Conservation (phyloP, 306 rosid genomes). For the Corylus americana region DNA sequence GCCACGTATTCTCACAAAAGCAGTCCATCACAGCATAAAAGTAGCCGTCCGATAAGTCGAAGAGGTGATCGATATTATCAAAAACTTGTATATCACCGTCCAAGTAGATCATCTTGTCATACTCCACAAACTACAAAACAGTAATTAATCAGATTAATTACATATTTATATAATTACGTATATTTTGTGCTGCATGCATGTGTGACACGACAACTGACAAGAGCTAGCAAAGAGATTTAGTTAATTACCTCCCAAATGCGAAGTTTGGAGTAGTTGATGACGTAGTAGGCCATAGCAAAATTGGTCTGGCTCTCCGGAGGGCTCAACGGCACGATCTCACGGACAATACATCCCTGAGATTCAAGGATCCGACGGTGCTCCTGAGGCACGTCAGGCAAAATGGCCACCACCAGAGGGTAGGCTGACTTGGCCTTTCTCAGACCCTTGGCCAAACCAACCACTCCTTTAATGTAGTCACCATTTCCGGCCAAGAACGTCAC, state of each 20-base stretch:
- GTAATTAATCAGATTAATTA: not conserved
- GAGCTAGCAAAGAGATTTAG: not conserved
- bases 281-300: constrained; percentile 58
- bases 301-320: constrained; percentile 42
- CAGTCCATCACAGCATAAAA: constrained; percentile 72
- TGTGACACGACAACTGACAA: not conserved
- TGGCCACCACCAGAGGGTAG: constrained; percentile 52
- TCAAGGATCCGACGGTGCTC: constrained; percentile 48
- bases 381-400: constrained; percentile 54
- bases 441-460: constrained; percentile 60
- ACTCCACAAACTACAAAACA: constrained; percentile 51
- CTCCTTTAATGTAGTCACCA: constrained; percentile 58
- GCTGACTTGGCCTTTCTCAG: constrained; percentile 38
- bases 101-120: constrained; percentile 62
- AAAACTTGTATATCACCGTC: constrained; percentile 69
- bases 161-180: not conserved
- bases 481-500: constrained; percentile 56
- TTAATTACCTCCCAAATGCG: constrained; percentile 55
- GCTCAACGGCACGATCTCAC: constrained; percentile 43
- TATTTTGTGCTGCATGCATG: too few species aligned
- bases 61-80: constrained; percentile 57
- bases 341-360: constrained; percentile 50
- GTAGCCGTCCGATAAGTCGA: constrained; percentile 42
- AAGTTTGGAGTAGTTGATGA: constrained; percentile 63
- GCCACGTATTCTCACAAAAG: constrained; percentile 67